Evolutionary conservation across 2,329 filamentous ascomycete species (phyloP), one percentile per base, ranked within the genome.

Genomic region (Xylaria sp.): DNA sequence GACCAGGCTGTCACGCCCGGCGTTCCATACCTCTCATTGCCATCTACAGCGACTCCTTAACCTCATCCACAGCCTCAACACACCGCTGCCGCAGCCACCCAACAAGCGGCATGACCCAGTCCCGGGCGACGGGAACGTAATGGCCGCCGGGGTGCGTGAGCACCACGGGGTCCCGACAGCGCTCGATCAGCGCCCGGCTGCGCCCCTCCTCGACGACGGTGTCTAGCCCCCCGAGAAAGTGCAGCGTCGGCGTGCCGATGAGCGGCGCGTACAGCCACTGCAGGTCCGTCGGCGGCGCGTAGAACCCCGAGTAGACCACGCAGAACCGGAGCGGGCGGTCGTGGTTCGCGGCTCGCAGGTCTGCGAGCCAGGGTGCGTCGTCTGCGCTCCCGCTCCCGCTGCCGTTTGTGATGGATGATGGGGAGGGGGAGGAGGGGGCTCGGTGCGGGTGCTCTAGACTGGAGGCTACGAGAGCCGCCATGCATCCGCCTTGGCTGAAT

Each of bases 91-190:
- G 66, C 43, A 73, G 38, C 69, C 72, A 96, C 0, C 83, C 86
- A 4, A 90, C 87, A 66, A 96, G 77, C 31, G 89, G 89, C 80
- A 89, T 88, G 19, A 89, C 86, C 84, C 90, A 95, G 68, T 93
- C 90, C 79, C 90, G 92, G 68, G 89, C 87, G 62, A 92, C 87
- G 0, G 94, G 94, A 71, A 97, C 85, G 72, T 96, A 93, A 75
- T 98, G 94, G 0, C 93, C 93, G 7, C 94, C 94, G 1, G 94
- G 93, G 76, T 96, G 92, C 69, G 90, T 84, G 69, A 86, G 72
- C 66, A 86, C 80, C 72, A 81, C 46, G 0, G 82, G 54, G 86
- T 83, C 43, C 76, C 79, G 56, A 74, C 88, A 92, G 47, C 83
- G 81, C 23, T 92, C 87, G 2, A 90, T 82, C 60, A 97, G 77